Evolutionary conservation across 352 stramenopile genomes (phyloP).

Genomic region (Globisporangium nodosum): DNA sequence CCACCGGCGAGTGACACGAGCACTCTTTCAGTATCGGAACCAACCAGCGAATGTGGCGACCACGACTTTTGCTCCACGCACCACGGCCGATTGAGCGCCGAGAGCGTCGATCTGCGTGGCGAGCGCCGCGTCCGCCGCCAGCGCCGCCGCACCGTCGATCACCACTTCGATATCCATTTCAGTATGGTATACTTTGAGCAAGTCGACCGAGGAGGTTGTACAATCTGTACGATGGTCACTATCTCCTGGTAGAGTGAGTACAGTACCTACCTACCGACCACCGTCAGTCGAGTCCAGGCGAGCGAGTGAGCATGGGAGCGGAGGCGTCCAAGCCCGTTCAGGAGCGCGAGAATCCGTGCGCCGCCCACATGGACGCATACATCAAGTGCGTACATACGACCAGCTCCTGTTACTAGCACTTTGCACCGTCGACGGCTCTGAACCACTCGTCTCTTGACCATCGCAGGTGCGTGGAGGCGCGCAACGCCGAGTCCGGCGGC

Average conservation of each 20-base stretch:
- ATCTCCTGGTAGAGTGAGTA: too few relatives aligned
- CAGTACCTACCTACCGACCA: too few relatives aligned
- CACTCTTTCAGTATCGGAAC: too few relatives aligned
- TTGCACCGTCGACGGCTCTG: not conserved
- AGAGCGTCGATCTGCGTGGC: constrained; percentile 33
- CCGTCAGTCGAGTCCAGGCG: too few relatives aligned
- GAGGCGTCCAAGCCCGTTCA: constrained; percentile 42
- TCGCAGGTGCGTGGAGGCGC: constrained; percentile 52
- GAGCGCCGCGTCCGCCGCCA: constrained; percentile 18
- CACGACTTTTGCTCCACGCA: constrained; percentile 7
- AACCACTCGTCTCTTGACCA: not conserved
- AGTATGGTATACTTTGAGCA: too few relatives aligned
- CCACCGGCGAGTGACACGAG: not conserved
- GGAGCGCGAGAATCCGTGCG: constrained; percentile 38
- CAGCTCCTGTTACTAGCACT: too few relatives aligned
- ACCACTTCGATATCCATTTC: constrained; percentile 17
- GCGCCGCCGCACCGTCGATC: constrained; percentile 12
- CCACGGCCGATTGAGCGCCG: constrained; percentile 36
- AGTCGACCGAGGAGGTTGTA: too few relatives aligned
- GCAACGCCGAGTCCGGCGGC: constrained; percentile 47
- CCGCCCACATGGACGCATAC: constrained; percentile 56
- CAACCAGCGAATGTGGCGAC: not conserved
- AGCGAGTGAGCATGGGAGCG: constrained; percentile 36
- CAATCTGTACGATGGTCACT: too few relatives aligned
- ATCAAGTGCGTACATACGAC: constrained; percentile 49